These are phyloP conservation scores for Candida awuae DNA, from an alignment of 805 yeast genomes.

Conservation along the genomic window DNA sequence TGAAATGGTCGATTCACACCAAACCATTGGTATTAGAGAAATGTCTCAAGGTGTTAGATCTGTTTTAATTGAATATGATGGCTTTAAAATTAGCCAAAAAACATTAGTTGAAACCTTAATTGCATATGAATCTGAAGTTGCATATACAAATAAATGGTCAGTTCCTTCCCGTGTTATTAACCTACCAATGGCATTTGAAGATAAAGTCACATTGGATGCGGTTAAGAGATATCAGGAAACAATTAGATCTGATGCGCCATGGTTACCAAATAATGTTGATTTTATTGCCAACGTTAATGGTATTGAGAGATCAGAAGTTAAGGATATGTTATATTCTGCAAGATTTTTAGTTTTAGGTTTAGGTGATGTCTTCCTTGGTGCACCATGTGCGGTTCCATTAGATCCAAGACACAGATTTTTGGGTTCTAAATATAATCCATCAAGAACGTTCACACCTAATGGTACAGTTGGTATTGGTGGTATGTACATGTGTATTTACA, in stretches of 20 bases:
- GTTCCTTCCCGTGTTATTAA: conserved; percentile 75
- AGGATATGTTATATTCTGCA: conserved; percentile 82
- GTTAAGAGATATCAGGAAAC: conserved; percentile 90
- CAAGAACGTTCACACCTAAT: conserved; percentile 91
- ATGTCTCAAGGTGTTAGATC: conserved; percentile 98
- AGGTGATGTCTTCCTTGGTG: conserved; percentile 96
- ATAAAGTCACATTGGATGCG: conserved; percentile 77
- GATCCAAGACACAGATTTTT: conserved; percentile 92
- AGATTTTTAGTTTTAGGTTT: conserved; percentile 87
- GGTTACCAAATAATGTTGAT: conserved; percentile 97
- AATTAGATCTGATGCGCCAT: conserved; percentile 86
- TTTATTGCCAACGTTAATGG: conserved; percentile 87
- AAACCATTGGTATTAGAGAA: conserved; percentile 77
- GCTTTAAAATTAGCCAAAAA: conserved; percentile 50
- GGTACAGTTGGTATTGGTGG: conserved; percentile 99
- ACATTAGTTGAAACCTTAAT: conserved; percentile 54
- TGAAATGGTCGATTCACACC: conserved; percentile 55
- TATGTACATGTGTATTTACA: conserved; percentile 96
- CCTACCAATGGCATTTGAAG: conserved; percentile 96
- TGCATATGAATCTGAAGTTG: conserved; percentile 69
- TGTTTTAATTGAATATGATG: conserved; percentile 80
- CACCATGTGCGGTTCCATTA: conserved; percentile 97
- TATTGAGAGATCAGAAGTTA: conserved; percentile 63
- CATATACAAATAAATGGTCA: conserved; percentile 72
- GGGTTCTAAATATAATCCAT: conserved; percentile 93